A percentile compares a stretch with the other conserved stretches of the same genome.
Evolutionary conservation across 1,139 yeast genomes (phyloP).

Genomic region (Chernovozyma aurita): DNA sequence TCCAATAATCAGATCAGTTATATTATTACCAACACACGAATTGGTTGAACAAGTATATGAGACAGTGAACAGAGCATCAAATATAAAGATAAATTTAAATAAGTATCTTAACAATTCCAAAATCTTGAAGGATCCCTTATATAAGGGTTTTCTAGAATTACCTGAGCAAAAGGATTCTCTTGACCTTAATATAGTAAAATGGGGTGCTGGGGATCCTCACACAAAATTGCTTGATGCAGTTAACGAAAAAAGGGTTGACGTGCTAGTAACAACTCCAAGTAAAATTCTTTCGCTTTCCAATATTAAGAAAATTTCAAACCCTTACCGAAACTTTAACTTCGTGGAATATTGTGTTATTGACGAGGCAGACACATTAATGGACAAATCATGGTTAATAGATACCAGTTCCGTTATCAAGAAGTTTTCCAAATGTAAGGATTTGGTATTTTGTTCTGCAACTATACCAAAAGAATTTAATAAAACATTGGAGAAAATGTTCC

Average conservation of each 20-base stretch:
- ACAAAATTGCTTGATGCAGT: conserved; percentile 46
- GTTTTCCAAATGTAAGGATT: conserved; percentile 53
- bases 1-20: conserved; percentile 60
- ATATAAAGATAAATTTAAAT: conserved; percentile 17
- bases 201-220: conserved; percentile 53
- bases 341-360: conserved; percentile 73
- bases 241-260: conserved; percentile 56
- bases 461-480: conserved; percentile 75
- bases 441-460: conserved; percentile 85
- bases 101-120: conserved; percentile 12
- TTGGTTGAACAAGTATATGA: conserved; percentile 73
- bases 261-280: conserved; percentile 81
- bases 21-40: conserved; percentile 86
- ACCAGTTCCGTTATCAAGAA: conserved; percentile 55
- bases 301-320: conserved; percentile 40
- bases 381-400: conserved; percentile 69
- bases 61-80: conserved; percentile 42
- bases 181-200: conserved; percentile 47
- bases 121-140: conserved; percentile 16
- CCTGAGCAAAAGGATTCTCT: conserved; percentile 27
- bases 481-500: conserved; percentile 58
- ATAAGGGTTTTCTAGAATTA: conserved; percentile 19
- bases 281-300: conserved; percentile 48
- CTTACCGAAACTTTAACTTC: conserved; percentile 42
- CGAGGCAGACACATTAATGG: conserved; percentile 93